Evolutionary conservation across 2,329 filamentous ascomycete species (phyloP).

Genomic region (Diaporthe aspalathi): DNA sequence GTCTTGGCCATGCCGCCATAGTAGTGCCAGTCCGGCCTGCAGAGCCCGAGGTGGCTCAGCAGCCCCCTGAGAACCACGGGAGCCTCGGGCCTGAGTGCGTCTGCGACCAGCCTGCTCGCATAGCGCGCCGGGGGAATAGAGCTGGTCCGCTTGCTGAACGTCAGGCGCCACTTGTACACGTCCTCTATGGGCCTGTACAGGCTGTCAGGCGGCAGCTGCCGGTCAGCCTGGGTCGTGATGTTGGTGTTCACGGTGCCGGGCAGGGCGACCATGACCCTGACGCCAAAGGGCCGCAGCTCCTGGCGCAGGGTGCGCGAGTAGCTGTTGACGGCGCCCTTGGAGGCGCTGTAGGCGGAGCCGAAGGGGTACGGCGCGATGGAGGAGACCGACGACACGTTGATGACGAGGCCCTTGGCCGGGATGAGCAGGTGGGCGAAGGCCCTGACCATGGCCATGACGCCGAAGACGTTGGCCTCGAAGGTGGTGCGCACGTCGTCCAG

Average conservation of each 20-base stretch:
- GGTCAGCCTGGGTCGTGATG: slow-evolving; percentile 56
- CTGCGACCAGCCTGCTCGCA: slow-evolving; percentile 25
- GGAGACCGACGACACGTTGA: slow-evolving; percentile 66
- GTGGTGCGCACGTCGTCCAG: slow-evolving; percentile 64
- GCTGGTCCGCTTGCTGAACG: slow-evolving; percentile 32
- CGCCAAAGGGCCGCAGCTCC: slow-evolving; percentile 64
- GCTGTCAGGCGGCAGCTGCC: slow-evolving; percentile 57
- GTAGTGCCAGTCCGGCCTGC: slow-evolving; percentile 40
- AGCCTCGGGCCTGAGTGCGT: slow-evolving; percentile 38
- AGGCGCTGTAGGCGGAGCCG: slow-evolving; percentile 64
- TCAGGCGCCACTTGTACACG: slow-evolving; percentile 38
- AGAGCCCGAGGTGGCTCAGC: slow-evolving; percentile 20
- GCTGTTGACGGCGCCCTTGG: slow-evolving; percentile 64
- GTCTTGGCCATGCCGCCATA: slow-evolving; percentile 30
- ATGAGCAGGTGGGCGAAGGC: slow-evolving; percentile 63
- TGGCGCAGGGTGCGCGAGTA: slow-evolving; percentile 66
- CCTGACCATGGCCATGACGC: slow-evolving; percentile 66
- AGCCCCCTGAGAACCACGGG: slow-evolving; percentile 26
- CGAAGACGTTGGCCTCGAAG: slow-evolving; percentile 69
- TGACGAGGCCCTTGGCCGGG: slow-evolving; percentile 60
- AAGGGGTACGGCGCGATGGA: slow-evolving; percentile 65
- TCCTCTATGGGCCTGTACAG: slow-evolving; percentile 57
- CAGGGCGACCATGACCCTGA: slow-evolving; percentile 68
- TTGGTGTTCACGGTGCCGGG: slow-evolving; percentile 65
- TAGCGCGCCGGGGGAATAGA: slow-evolving; percentile 31